Evolutionary conservation across 805 yeast species (phyloP), one percentile per base, ranked within the genome.

Genomic region (Grigorovia transvaalensis): DNA sequence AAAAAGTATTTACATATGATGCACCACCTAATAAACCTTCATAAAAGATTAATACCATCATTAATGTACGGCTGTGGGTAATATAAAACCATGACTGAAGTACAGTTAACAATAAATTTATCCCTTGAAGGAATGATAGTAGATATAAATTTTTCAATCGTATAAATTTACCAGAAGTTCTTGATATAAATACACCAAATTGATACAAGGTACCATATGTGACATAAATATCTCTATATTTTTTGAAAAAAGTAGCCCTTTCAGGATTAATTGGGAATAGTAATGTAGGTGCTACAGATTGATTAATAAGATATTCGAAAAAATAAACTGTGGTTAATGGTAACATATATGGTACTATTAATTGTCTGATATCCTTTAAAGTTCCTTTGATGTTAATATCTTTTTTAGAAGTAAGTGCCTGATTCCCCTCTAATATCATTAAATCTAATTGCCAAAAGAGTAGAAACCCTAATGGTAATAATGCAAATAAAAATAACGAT

Each of bases 11-110:
- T 50, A 88, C 93, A 64, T 91, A 91, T 17, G 91, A 80, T 1
- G 85, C 78, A 0, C 99, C 98, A 1, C 98, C 99, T 11, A 91
- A 73, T 19, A 93, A 73, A 0, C 98, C 93, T 64, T 91, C 98
- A 67, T 87, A 91, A 54, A 91, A 78, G 6, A 88, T 76, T 33
- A 90, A 65, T 0, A 75, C 9, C 71, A 88, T 74, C 1, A 78
- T 58, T 74, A 84, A 85, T 1, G 91, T 77, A 12, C 20, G 17
- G 42, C 70, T 75, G 2, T 83, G 78, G 18, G 86, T 72, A 33
- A 77, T 57, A 62, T 77, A 75, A 59, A 64, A 78, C 56, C 83
- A 56, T 2, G 96, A 82, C 64, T 91, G 97, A 1, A 71, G 46
- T 1, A 86, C 54, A 44, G 85, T 74, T 1, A 86, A 44, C 0